Base-by-base conservation (phyloP, 257 asterid genomes). In the Rubia yunnanensis region DNA sequence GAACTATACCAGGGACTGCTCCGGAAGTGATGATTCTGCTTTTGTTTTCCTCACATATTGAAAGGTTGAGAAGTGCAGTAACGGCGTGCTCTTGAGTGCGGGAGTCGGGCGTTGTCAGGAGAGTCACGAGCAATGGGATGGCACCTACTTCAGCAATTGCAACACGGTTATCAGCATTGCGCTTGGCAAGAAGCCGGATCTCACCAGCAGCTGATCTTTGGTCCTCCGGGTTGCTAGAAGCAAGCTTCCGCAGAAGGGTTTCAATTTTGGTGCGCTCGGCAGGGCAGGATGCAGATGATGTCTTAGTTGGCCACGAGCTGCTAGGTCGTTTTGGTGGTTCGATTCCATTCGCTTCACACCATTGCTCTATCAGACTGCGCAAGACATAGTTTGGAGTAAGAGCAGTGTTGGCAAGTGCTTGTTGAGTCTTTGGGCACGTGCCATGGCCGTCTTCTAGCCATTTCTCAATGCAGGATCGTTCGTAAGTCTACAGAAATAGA, bases 71-170 rank as follows among this genome's bases (percentile, higher is more conserved):
- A 32, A 94, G 91, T 14, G 99, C 97, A 13, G 97, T 94, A 30
- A 94, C 97, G 5, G 95, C 88, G 50, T 94, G 96, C 75, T 94
- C 99, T 67, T 94, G 99, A 50, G 84, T 90, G 36, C 96, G 95
- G 59, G 95, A 85, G 76, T 94, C 98, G 0, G 92, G 87, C 6
- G 86, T 84, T 26, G 92, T 86, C 49, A 94, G 55, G 60, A 88
- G 98, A 69, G 73, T 78, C 70, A 90, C 85, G 15, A 94, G 98
- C 13, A 85, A 74, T 10, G 96, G 96, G 68, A 94, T 86, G 34
- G 96, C 98, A 31, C 99, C 99, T n/a, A 97, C 92, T 77, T 90
- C 96, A 22, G 98, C 99, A 70, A 94, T 86, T 3, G 99, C 97
- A 23, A 94, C 90, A 23, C 98, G 95, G 31, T 94, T 90, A 73